Conservation (phyloP, 1,284 basidiomycete species). For the Cryptococcus sp. region DNA sequence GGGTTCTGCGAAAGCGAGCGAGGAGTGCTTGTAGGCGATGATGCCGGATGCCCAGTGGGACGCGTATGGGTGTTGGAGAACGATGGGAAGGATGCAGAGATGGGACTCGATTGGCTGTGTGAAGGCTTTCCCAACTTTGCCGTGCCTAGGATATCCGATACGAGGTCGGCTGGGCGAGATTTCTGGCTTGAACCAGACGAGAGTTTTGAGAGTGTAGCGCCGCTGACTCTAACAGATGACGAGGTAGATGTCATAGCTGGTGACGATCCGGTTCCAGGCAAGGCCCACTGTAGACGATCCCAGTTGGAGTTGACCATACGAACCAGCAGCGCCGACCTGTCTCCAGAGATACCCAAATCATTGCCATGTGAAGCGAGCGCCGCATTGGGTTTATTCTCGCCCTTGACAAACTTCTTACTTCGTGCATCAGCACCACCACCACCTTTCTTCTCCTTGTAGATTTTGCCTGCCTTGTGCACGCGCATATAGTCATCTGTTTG, state of each 20-base stretch:
- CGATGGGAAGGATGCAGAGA: not conserved
- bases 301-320: constrained; percentile 36
- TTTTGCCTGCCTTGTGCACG: not conserved
- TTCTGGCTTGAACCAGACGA: constrained; percentile 1
- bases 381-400: not conserved
- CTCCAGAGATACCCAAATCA: constrained; percentile 8
- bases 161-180: constrained; percentile 5
- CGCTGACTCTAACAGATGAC: too few relatives aligned
- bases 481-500: not conserved
- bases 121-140: constrained; percentile 3
- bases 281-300: constrained; percentile 24
- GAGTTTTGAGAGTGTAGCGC: too few relatives aligned
- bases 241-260: too few relatives aligned
- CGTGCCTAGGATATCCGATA: constrained; percentile 8
- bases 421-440: constrained; percentile 5
- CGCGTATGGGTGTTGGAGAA: not conserved
- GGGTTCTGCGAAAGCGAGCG: not conserved
- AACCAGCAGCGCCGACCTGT: constrained; percentile 34
- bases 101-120: not conserved
- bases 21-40: not conserved
- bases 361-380: not conserved
- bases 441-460: constrained; percentile 1
- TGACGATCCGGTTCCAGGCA: too few relatives aligned
- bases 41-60: not conserved
- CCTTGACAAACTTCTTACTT: constrained; percentile 12